Conservation (phyloP, 2,329 filamentous ascomycete genomes). For the Phyllosticta paracitricarpa region DNA sequence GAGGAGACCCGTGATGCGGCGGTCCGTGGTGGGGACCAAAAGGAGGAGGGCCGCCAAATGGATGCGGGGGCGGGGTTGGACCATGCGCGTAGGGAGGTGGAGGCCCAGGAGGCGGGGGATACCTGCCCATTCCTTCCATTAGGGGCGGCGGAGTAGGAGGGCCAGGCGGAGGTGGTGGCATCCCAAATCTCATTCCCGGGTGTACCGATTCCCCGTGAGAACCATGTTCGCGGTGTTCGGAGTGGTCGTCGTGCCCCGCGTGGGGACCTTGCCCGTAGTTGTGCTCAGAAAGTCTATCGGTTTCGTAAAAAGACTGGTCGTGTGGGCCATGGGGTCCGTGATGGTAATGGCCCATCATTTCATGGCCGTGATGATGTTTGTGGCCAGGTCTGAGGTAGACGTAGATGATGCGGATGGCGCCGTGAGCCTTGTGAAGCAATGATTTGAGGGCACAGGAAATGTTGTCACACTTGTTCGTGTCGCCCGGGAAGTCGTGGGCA, state of each 20-base stretch:
- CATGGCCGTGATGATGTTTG: slow-evolving; percentile 12
- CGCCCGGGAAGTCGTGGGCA: slow-evolving; percentile 24
- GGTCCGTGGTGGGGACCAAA: neutral
- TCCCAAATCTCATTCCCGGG: neutral
- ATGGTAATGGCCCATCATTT: slow-evolving; percentile 14
- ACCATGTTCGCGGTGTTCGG: slow-evolving; percentile 5
- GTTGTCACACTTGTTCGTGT: slow-evolving; percentile 33
- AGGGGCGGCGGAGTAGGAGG: neutral
- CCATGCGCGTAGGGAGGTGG: slow-evolving; percentile 12
- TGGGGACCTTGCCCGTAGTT: neutral
- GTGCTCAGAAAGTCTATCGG: neutral
- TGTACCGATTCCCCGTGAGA: slow-evolving; percentile 10
- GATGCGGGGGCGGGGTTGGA: neutral
- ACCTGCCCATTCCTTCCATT: neutral
- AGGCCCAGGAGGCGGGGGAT: neutral
- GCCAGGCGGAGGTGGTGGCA: neutral
- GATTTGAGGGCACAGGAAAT: slow-evolving; percentile 33
- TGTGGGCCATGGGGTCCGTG: slow-evolving; percentile 16
- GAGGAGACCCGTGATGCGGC: slow-evolving; percentile 10
- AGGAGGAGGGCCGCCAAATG: slow-evolving; percentile 7
- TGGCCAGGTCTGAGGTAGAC: slow-evolving; percentile 20
- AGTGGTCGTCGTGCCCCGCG: neutral
- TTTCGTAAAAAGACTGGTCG: slow-evolving; percentile 12
- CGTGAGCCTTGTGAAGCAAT: slow-evolving; percentile 26
- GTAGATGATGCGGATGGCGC: slow-evolving; percentile 23